phyloP scores from a whole-genome alignment of 306 rosid genomes.

The Gleditsia sinensis region DNA sequence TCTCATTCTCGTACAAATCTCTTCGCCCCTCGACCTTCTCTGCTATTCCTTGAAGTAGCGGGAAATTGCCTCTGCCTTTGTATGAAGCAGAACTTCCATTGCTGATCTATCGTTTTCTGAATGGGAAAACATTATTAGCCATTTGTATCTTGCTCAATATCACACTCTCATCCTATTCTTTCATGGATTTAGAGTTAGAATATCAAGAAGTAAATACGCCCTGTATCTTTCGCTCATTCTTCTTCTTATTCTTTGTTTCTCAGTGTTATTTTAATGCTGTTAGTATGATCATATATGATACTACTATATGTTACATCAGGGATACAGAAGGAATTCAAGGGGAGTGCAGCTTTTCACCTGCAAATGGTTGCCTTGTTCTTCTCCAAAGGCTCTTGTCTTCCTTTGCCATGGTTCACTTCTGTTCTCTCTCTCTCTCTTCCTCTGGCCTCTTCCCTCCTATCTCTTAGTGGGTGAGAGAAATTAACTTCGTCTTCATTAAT shows the following conservation, averaged over 20 bases:
- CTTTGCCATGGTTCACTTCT: slow-evolving; percentile 75
- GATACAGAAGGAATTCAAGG: slow-evolving; percentile 61
- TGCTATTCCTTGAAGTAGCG: background rate
- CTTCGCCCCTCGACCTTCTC: background rate
- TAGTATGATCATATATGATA: background rate
- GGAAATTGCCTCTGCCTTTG: background rate
- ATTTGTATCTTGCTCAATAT: background rate
- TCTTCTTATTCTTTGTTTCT: background rate
- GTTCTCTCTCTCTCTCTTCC: background rate
- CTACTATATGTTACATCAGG: slow-evolving; percentile 41
- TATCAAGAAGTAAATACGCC: slow-evolving; percentile 54
- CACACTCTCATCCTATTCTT: background rate
- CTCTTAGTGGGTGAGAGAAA: background rate
- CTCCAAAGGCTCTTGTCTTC: slow-evolving; percentile 78
- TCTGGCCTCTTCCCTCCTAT: slow-evolving; percentile 1
- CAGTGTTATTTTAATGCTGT: no score
- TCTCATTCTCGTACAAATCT: no score
- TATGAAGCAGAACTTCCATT: background rate
- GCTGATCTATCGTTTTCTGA: background rate
- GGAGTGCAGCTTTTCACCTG: slow-evolving; percentile 76
- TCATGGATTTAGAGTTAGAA: slow-evolving; percentile 53
- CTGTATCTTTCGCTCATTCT: background rate
- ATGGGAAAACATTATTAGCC: background rate
- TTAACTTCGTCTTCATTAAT: slow-evolving; percentile 28
- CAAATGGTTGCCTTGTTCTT: slow-evolving; percentile 72